A percentile compares a stretch with the other conserved stretches of the same genome.
These are phyloP conservation scores for Beverwykella pulmonaria DNA, from an alignment of 495 filamentous ascomycete genomes.

Conservation along the genomic window DNA sequence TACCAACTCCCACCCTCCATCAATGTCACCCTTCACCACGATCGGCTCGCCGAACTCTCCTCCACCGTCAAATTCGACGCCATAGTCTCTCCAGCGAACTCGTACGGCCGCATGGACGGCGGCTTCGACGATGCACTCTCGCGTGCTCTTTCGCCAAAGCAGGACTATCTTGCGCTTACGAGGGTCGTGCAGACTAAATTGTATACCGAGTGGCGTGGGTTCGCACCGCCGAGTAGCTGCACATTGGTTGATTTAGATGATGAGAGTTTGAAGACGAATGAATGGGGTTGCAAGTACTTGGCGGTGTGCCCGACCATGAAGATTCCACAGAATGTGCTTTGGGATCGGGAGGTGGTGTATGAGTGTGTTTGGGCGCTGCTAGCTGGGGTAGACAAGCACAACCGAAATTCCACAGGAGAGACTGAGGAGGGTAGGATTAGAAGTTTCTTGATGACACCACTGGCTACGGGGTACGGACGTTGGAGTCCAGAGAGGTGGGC, in stretches of 20 bases:
- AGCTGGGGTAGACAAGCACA: slow-evolving; percentile 51
- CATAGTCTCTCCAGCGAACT: slow-evolving; percentile 58
- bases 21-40: slow-evolving; percentile 46
- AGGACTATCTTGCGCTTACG: slow-evolving; percentile 54
- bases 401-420: slow-evolving; percentile 35
- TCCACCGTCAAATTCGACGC: slow-evolving; percentile 47
- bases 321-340: slow-evolving; percentile 46
- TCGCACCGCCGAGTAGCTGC: slow-evolving; percentile 54
- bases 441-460: slow-evolving; percentile 53
- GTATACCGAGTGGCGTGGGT: slow-evolving; percentile 54
- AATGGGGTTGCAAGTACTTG: slow-evolving; percentile 50
- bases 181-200: slow-evolving; percentile 38
- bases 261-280: slow-evolving; percentile 39
- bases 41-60: slow-evolving; percentile 44
- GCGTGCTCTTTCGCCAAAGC: slow-evolving; percentile 49
- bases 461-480: slow-evolving; percentile 52
- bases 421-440: slow-evolving; percentile 40
- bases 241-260: slow-evolving; percentile 51
- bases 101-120: slow-evolving; percentile 56
- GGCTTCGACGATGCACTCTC: slow-evolving; percentile 59
- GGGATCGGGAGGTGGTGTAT: slow-evolving; percentile 59
- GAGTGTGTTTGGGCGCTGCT: slow-evolving; percentile 58
- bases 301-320: slow-evolving; percentile 59
- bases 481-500: slow-evolving; percentile 55
- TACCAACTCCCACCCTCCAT: slow-evolving; percentile 40